Evolutionary conservation across 306 rosid species (phyloP).

Genomic region (Medicago ruthenica): DNA sequence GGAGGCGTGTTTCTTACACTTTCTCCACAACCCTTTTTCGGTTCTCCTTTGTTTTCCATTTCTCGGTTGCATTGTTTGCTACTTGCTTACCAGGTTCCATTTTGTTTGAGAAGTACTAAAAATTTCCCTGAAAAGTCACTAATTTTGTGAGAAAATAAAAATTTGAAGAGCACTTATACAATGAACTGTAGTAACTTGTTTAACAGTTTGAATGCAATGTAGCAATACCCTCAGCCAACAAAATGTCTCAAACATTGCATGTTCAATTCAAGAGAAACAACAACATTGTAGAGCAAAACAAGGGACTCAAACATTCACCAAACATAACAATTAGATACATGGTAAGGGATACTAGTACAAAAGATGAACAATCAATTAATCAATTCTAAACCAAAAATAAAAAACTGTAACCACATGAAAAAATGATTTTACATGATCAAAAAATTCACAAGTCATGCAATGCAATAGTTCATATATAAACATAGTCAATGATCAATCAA

Average conservation of each 20-base stretch:
- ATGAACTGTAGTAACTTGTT: not conserved
- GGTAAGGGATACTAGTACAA: too few relatives aligned
- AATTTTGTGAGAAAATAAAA: conserved; percentile 20
- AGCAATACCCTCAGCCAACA: too few relatives aligned
- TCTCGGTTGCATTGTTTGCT: not conserved
- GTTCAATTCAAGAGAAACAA: not conserved
- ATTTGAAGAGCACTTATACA: not conserved
- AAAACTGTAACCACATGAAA: too few relatives aligned
- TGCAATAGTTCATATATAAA: too few relatives aligned
- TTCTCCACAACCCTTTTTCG: not conserved
- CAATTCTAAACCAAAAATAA: too few relatives aligned
- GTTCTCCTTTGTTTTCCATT: conserved; percentile 29
- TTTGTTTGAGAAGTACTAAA: not conserved
- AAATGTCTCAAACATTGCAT: too few relatives aligned
- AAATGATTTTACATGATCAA: too few relatives aligned
- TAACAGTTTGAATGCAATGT: not conserved
- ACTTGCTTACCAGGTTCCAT: not conserved
- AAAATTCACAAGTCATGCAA: too few relatives aligned
- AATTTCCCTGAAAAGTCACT: conserved; percentile 15
- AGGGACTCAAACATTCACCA: not conserved
- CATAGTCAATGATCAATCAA: too few relatives aligned
- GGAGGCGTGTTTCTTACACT: conserved; percentile 35
- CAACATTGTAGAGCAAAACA: not conserved
- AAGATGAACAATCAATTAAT: too few relatives aligned
- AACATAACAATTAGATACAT: too few relatives aligned